Conservation (phyloP, 2,329 filamentous ascomycete species). For the Claviceps spartinae region DNA sequence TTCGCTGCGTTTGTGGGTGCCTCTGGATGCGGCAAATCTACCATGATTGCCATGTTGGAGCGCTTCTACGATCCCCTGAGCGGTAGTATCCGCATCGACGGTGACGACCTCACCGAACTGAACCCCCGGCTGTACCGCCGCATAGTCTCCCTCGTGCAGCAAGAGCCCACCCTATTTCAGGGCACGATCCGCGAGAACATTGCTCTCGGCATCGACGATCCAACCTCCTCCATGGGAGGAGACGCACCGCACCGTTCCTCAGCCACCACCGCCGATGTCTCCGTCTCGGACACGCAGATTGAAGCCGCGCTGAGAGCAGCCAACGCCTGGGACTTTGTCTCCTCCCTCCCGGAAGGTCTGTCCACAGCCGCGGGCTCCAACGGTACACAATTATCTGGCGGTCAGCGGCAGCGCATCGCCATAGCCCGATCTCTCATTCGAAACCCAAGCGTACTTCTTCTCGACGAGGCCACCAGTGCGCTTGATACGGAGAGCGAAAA, state of each 20-base stretch:
- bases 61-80: conserved; percentile 29
- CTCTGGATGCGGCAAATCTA: conserved; percentile 47
- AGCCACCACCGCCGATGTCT: conserved; percentile 6
- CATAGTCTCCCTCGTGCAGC: conserved; percentile 41
- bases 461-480: conserved; percentile 86
- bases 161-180: conserved; percentile 57
- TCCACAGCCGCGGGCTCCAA: conserved; percentile 73
- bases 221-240: conserved; percentile 9
- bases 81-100: conserved; percentile 34
- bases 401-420: conserved; percentile 10
- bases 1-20: conserved; percentile 42
- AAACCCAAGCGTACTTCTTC: conserved; percentile 80
- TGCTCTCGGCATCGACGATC: conserved; percentile 9
- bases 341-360: conserved; percentile 82
- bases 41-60: conserved; percentile 39
- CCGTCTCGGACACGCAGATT: conserved; percentile 22
- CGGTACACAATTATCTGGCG: conserved; percentile 8
- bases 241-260: conserved; percentile 6
- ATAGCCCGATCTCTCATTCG: conserved; percentile 41
- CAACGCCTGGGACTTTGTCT: conserved; percentile 39
- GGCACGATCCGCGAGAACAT: conserved; percentile 79
- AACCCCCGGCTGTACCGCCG: conserved; percentile 37
- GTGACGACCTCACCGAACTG: conserved; percentile 25
- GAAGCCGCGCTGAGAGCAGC: conserved; percentile 31
- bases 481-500: conserved; percentile 93